Base-by-base conservation (phyloP, 495 filamentous ascomycete genomes). In the Hypoxylon subgilvum region DNA sequence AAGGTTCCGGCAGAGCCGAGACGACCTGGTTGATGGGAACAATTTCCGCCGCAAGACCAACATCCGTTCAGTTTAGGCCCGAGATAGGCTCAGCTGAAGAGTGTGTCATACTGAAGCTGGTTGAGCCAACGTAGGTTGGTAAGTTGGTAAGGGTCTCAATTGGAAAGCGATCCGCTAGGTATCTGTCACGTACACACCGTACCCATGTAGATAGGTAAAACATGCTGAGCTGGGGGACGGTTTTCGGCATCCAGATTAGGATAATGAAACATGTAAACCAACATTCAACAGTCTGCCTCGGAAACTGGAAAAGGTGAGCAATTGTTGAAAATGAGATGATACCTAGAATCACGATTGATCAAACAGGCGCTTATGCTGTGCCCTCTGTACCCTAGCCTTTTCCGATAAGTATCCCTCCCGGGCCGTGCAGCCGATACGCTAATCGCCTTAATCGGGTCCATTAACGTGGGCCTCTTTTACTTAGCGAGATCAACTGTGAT, bases 351-450 rank as follows among this genome's bases (percentile, higher is more conserved):
- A n/a, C 58, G 60, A 53, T 12, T 23, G 23, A 21, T 16, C 49
- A n/a, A n/a, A n/a, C n/a, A n/a, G 54, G 54, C 43, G 49, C 38
- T 64, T 55, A 44, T n/a, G n/a, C n/a, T n/a, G n/a, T n/a, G n/a
- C n/a, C n/a, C n/a, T n/a, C n/a, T n/a, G n/a, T 50, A 17, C 44
- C 45, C 54, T 64, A 36, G 28, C 45, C 42, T 51, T 54, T 64
- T 54, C 61, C 54, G 54, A 64, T 54, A 41, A 14, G 54, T 36
- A 16, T 55, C 0, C 19, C n/a, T 55, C 41, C 45, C 61, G 61
- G 61, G 30, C 61, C 61, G 61, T 31, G 18, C 36, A 53, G 16
- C 61, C 61, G 61, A 59, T 59, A 18, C 43, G 49, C 49, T 54
- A 45, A 53, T 54, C 39, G 49, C n/a, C n/a, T n/a, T n/a, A n/a